These are phyloP conservation scores for Dactylorhiza incarnata DNA, from an alignment of 106 monocot species.

Conservation along the genomic window DNA sequence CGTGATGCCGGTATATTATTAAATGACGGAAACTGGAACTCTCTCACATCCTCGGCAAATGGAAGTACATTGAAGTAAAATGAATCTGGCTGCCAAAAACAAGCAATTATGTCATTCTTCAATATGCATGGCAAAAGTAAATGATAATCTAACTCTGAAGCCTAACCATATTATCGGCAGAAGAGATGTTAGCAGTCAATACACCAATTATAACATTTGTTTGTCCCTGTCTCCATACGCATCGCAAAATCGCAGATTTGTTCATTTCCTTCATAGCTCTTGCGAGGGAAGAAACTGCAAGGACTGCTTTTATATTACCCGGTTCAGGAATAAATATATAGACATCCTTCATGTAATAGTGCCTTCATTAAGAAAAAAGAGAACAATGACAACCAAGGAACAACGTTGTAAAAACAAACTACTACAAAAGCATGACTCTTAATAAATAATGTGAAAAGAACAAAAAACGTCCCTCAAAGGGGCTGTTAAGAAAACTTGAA, in stretches of 20 bases:
- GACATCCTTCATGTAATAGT: conserved; percentile 90
- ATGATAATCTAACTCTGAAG: not conserved
- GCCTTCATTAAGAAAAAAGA: conserved; percentile 42
- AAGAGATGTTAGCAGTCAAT: conserved; percentile 77
- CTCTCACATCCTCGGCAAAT: conserved; percentile 93
- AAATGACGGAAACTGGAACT: conserved; percentile 93
- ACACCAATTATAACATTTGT: conserved; percentile 75
- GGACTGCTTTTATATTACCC: conserved; percentile 66
- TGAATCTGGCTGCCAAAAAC: conserved; percentile 75
- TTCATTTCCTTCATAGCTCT: conserved; percentile 92
- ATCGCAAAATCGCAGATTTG: conserved; percentile 84
- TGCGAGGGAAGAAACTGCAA: conserved; percentile 73
- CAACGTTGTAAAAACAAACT: not conserved
- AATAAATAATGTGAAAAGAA: not conserved
- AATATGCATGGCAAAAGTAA: not conserved
- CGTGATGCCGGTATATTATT: conserved; percentile 54
- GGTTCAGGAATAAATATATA: conserved; percentile 84
- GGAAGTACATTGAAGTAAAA: conserved; percentile 97
- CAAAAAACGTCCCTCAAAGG: not conserved
- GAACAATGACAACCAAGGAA: conserved; percentile 12
- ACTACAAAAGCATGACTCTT: not conserved
- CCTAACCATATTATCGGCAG: conserved; percentile 55
- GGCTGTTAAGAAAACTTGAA: too few species aligned
- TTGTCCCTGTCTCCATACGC: conserved; percentile 93
- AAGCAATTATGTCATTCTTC: not conserved